phyloP scores from a whole-genome alignment of 352 stramenopile species.

The Globisporangium orthogonon region DNA sequence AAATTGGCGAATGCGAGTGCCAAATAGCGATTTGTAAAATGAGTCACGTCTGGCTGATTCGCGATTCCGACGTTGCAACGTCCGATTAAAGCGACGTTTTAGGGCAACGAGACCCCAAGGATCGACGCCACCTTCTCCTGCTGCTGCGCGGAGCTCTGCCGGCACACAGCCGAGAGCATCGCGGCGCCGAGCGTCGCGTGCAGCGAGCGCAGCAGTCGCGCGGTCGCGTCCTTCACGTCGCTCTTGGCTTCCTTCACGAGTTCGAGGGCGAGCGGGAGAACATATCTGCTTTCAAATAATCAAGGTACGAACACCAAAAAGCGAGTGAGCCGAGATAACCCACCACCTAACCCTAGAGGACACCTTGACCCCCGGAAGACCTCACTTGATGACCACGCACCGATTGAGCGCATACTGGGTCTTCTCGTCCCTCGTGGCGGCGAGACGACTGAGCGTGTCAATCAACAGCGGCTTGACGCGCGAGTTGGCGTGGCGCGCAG shows the following conservation, averaged over 20 bases:
- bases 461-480: constrained; percentile 53
- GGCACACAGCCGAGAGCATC: constrained; percentile 22
- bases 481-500: constrained; percentile 46
- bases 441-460: constrained; percentile 39
- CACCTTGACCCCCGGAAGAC: background rate
- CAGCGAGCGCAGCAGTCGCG: constrained; percentile 29
- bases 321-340: background rate
- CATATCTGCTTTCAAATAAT: constrained; percentile 25
- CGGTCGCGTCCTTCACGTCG: constrained; percentile 53
- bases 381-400: constrained; percentile 8
- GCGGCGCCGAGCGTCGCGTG: constrained; percentile 16
- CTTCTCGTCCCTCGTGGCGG: constrained; percentile 34
- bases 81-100: background rate
- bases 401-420: constrained; percentile 43
- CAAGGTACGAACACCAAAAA: background rate
- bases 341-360: background rate
- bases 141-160: constrained; percentile 45
- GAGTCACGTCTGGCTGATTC: background rate
- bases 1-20: background rate
- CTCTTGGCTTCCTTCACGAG: constrained; percentile 74
- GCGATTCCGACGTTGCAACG: background rate
- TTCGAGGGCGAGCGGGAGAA: constrained; percentile 62
- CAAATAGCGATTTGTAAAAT: background rate
- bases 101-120: constrained; percentile 20
- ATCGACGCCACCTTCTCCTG: constrained; percentile 49